These are phyloP conservation scores for Carex myosuroides DNA, from an alignment of 176 grass and related monocot species.

Conservation along the genomic window DNA sequence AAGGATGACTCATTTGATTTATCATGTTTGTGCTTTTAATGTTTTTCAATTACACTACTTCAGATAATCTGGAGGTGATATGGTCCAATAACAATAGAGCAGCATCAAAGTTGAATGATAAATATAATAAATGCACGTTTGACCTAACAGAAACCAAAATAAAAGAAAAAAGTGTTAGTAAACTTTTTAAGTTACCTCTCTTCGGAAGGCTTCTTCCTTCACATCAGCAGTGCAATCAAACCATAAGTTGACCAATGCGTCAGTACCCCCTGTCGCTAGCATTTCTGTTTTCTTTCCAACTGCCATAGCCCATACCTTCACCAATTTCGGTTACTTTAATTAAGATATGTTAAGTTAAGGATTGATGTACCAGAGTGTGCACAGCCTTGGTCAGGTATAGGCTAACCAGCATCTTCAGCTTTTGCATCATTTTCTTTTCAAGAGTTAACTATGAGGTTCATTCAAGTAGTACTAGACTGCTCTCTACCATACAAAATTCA, in stretches of 20 bases:
- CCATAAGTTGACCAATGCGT: conserved; percentile 75
- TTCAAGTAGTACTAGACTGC: background rate
- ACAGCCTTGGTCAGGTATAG: background rate
- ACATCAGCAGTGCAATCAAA: conserved; percentile 70
- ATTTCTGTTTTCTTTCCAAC: conserved; percentile 84
- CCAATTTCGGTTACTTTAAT: background rate
- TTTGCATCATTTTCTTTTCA: background rate
- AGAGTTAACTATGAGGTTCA: background rate
- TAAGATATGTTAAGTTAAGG: background rate
- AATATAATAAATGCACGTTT: background rate
- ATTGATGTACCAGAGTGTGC: background rate
- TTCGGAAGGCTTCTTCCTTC: conserved; percentile 74
- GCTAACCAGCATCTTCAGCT: background rate
- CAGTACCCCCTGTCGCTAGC: conserved; percentile 81
- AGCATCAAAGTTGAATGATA: background rate
- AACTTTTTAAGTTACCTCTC: conserved; percentile 42
- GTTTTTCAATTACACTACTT: background rate
- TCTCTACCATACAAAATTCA: background rate
- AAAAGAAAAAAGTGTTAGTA: background rate
- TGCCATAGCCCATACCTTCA: conserved; percentile 78
- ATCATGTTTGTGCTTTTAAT: background rate
- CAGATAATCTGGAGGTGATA: background rate
- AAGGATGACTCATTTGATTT: background rate
- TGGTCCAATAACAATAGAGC: background rate
- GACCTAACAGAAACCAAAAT: background rate